Percentiles rank a stretch among this genome's conserved stretches.
These are phyloP conservation scores for Butyriboletus loyo DNA, from an alignment of 768 basidiomycete species.

Conservation along the genomic window DNA sequence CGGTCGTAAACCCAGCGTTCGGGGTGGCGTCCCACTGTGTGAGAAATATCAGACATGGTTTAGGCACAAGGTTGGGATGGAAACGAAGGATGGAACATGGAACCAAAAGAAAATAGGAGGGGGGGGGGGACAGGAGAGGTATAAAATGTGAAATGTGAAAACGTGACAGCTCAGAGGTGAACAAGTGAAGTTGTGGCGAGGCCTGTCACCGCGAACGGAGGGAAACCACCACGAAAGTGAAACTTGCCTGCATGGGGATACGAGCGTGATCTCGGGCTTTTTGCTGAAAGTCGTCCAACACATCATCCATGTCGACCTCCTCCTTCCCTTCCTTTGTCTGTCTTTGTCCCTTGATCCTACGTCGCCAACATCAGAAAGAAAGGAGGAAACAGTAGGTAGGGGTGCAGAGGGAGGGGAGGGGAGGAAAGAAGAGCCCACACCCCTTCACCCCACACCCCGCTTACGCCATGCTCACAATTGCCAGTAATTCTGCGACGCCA, in stretches of 20 bases:
- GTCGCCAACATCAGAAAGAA: not conserved
- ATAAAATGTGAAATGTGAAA: not conserved
- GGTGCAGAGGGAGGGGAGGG: too few relatives aligned
- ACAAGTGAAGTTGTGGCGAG: too few relatives aligned
- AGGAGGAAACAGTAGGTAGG: too few relatives aligned
- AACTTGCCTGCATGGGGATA: conserved; percentile 61
- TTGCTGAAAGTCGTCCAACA: conserved; percentile 52
- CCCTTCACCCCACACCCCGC: not conserved
- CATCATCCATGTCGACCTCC: conserved; percentile 58
- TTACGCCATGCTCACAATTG: conserved; percentile 38
- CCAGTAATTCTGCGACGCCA: conserved; percentile 60
- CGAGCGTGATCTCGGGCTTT: conserved; percentile 73
- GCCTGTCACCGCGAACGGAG: not conserved
- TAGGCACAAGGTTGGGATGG: not conserved
- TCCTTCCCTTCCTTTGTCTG: conserved; percentile 28
- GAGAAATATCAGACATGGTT: not conserved
- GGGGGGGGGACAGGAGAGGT: not conserved
- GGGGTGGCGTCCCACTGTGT: conserved; percentile 56
- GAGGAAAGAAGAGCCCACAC: too few relatives aligned
- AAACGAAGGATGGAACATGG: not conserved
- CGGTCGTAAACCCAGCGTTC: conserved; percentile 64
- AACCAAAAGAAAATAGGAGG: not conserved
- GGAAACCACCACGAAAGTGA: not conserved
- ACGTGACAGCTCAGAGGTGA: not conserved
- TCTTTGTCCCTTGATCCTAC: conserved; percentile 41